A percentile compares a stretch with the other conserved stretches of the same genome.
phyloP scores from a whole-genome alignment of 2,329 filamentous ascomycete genomes.

The Rutstroemia sp. region DNA sequence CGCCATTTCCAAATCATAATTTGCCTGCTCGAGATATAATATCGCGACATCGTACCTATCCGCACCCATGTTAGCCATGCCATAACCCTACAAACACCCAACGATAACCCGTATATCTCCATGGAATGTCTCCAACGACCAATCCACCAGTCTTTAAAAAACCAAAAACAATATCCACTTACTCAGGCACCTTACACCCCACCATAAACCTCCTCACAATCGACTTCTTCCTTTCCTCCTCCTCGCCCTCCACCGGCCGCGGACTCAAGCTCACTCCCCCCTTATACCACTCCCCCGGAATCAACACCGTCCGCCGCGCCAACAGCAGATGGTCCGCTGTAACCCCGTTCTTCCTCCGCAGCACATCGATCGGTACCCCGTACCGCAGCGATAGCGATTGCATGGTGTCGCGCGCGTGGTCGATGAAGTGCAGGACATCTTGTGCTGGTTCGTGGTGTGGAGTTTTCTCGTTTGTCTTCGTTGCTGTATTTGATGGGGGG shows the following conservation, averaged over 20 bases:
- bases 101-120: not conserved
- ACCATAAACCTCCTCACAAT: constrained; percentile 75
- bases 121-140: not conserved
- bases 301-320: constrained; percentile 61
- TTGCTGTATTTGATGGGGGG: no score
- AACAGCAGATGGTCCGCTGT: constrained; percentile 63
- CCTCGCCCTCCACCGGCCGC: constrained; percentile 63
- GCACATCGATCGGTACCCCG: constrained; percentile 52
- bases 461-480: no score
- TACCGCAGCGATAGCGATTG: constrained; percentile 65
- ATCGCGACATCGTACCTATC: constrained; percentile 61
- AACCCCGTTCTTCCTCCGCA: constrained; percentile 62
- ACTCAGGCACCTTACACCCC: constrained; percentile 68
- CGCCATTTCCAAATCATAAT: constrained; percentile 59
- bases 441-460: constrained; percentile 32
- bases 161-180: constrained; percentile 30
- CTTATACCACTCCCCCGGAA: constrained; percentile 64
- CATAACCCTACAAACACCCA: not conserved
- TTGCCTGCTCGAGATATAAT: constrained; percentile 64
- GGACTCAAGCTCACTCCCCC: constrained; percentile 62
- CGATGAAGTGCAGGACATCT: constrained; percentile 68
- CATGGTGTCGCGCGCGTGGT: constrained; percentile 61
- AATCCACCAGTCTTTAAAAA: not conserved
- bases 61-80: constrained; percentile 25
- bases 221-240: constrained; percentile 62